Conservation (phyloP, 768 basidiomycete species). For the Trametes maxima region DNA sequence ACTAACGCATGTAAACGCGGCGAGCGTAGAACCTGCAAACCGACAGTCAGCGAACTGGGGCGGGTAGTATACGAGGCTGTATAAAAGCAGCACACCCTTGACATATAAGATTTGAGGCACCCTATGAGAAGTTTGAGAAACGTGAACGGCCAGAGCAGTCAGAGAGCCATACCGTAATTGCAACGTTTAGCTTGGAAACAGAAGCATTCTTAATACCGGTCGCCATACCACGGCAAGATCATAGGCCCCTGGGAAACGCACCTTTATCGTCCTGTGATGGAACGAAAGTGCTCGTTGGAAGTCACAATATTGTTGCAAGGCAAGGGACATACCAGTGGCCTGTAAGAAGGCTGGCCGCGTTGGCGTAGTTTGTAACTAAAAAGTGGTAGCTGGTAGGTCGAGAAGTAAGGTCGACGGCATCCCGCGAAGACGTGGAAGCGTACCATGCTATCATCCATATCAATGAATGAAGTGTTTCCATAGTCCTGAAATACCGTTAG, state of each 20-base stretch:
- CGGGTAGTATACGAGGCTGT: neutral
- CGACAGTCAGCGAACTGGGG: neutral
- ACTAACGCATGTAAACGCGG: neutral
- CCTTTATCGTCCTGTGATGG: neutral
- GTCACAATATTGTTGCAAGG: neutral
- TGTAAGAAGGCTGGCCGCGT: neutral
- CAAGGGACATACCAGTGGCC: neutral
- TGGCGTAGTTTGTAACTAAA: slow-evolving; percentile 1
- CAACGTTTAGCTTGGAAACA: neutral
- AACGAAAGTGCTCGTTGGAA: neutral
- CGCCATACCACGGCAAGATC: neutral
- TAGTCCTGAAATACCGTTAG: neutral
- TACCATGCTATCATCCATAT: slow-evolving; percentile 8
- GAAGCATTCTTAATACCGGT: neutral
- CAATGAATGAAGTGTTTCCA: neutral
- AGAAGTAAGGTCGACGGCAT: neutral
- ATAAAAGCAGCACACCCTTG: neutral
- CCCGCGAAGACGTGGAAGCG: neutral
- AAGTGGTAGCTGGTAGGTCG: neutral
- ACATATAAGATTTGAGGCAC: neutral
- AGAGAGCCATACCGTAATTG: neutral
- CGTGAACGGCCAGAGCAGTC: neutral
- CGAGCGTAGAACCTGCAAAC: neutral
- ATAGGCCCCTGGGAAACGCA: no score
- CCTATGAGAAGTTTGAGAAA: neutral